These are phyloP conservation scores for Annulohypoxylon nitens DNA, from an alignment of 495 filamentous ascomycete species.

Conservation along the genomic window DNA sequence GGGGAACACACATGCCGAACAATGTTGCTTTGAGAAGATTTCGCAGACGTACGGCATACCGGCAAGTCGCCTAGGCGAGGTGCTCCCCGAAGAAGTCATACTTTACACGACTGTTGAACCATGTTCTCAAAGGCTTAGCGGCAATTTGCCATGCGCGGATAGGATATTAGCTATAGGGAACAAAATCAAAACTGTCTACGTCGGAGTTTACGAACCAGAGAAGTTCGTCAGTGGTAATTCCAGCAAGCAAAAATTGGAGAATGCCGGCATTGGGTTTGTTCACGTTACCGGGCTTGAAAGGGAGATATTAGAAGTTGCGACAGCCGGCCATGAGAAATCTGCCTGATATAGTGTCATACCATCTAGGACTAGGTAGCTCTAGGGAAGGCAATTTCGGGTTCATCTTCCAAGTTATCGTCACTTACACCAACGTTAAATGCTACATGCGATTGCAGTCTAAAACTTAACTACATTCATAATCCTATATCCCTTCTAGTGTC, in stretches of 20 bases:
- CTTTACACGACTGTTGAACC: constrained; percentile 97
- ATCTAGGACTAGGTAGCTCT: background rate
- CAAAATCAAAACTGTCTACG: constrained; percentile 80
- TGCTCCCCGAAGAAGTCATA: constrained; percentile 68
- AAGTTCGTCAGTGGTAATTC: constrained; percentile 87
- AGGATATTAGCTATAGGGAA: constrained; percentile 76
- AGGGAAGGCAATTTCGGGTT: too few species aligned
- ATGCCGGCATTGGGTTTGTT: constrained; percentile 79
- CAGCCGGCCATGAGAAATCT: constrained; percentile 76
- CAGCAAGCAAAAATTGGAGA: constrained; percentile 75
- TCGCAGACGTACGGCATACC: constrained; percentile 62
- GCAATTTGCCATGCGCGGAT: constrained; percentile 85
- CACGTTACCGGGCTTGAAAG: constrained; percentile 81
- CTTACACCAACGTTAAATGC: background rate
- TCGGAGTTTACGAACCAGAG: constrained; percentile 89
- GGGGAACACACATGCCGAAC: constrained; percentile 96
- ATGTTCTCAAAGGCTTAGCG: constrained; percentile 83
- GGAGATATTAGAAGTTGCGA: constrained; percentile 84
- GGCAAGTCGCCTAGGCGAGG: constrained; percentile 68
- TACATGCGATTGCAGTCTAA: too few species aligned
- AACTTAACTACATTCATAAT: too few species aligned
- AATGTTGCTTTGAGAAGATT: constrained; percentile 87
- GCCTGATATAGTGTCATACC: background rate
- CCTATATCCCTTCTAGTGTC: too few species aligned
- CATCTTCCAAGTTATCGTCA: background rate